A percentile compares a stretch with the other conserved stretches of the same genome.
These are phyloP conservation scores for Trichoderma sp. DNA, from an alignment of 2,329 filamentous ascomycete genomes.

Conservation along the genomic window DNA sequence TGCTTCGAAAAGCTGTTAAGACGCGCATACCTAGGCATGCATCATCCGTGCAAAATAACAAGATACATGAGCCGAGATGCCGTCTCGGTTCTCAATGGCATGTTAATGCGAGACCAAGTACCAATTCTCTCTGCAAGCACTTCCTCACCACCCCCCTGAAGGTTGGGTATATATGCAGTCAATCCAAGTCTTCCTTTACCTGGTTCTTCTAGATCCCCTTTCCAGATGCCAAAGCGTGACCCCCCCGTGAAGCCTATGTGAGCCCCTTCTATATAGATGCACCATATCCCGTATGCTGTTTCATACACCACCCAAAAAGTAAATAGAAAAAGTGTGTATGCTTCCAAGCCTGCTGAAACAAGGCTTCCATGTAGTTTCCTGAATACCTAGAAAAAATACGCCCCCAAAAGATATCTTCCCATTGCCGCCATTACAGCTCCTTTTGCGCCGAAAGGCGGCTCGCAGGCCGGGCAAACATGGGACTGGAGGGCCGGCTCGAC, in stretches of 20 bases:
- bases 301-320: not conserved
- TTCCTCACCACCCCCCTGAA: not conserved
- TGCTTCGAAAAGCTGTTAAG: not conserved
- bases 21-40: not conserved
- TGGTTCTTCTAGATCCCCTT: not conserved
- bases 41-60: no score
- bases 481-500: slow-evolving; percentile 52
- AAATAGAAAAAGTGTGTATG: not conserved
- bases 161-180: slow-evolving; percentile 11
- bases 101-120: not conserved
- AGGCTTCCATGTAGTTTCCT: no score
- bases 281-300: not conserved
- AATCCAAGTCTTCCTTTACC: not conserved
- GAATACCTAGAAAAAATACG: not conserved
- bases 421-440: slow-evolving; percentile 2
- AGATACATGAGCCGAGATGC: not conserved
- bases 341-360: no score
- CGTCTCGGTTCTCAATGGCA: not conserved
- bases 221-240: not conserved
- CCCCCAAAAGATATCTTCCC: not conserved
- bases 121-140: not conserved
- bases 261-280: slow-evolving; percentile 16
- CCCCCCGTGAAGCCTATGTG: not conserved
- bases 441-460: slow-evolving; percentile 43
- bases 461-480: slow-evolving; percentile 46